Conservation (phyloP, 495 filamentous ascomycete species). For the Aspergillus wentii region DNA sequence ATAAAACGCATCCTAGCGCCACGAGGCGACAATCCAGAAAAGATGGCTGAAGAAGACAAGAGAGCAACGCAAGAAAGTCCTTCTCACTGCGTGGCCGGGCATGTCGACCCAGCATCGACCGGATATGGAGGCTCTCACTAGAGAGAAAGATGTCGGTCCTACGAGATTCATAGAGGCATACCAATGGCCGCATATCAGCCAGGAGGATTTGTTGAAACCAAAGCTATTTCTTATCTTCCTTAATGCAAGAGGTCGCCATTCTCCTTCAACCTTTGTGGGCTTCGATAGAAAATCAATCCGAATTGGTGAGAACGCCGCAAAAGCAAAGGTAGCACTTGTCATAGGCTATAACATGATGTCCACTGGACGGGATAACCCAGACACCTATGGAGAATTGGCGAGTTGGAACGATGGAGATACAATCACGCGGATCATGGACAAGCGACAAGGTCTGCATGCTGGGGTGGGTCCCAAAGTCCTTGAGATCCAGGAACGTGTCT, state of each 20-base stretch:
- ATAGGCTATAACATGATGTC: slow-evolving; percentile 30
- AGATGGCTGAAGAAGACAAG: slow-evolving; percentile 46
- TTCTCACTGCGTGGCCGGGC: slow-evolving; percentile 40
- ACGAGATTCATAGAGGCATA: slow-evolving; percentile 24
- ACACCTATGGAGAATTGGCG: slow-evolving; percentile 42
- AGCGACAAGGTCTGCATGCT: slow-evolving; percentile 22
- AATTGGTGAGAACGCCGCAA: slow-evolving; percentile 14
- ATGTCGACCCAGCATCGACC: slow-evolving; percentile 47
- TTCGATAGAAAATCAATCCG: slow-evolving; percentile 23
- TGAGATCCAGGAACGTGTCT: slow-evolving; percentile 41
- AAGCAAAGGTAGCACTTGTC: neutral
- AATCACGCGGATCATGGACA: too few relatives aligned
- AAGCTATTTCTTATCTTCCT: slow-evolving; percentile 43
- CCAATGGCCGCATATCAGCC: slow-evolving; percentile 53
- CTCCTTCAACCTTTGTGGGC: slow-evolving; percentile 32
- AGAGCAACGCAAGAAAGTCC: slow-evolving; percentile 31
- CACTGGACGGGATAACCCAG: slow-evolving; percentile 20
- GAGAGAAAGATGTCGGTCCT: slow-evolving; percentile 8
- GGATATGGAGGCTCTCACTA: slow-evolving; percentile 40
- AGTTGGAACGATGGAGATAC: slow-evolving; percentile 31
- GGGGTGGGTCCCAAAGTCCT: slow-evolving; percentile 40
- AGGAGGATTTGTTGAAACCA: slow-evolving; percentile 45
- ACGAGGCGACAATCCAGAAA: slow-evolving; percentile 40
- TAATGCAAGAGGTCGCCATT: slow-evolving; percentile 40
- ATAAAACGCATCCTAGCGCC: slow-evolving; percentile 24